These are phyloP conservation scores for Ulvella scutata DNA, from an alignment of 139 green algal species.

Conservation along the genomic window DNA sequence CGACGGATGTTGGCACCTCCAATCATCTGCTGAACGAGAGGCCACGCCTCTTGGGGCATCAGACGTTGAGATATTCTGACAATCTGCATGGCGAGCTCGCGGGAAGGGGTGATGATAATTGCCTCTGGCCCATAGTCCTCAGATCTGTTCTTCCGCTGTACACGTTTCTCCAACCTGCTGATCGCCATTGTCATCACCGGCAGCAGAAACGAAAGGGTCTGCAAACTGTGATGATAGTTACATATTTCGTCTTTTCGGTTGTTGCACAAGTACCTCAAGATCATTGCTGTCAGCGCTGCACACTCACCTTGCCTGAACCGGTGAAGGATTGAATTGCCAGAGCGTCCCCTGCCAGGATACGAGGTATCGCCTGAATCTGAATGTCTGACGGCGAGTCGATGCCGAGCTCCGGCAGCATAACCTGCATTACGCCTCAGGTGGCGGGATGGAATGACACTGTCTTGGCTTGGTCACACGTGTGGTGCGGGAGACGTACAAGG, in stretches of 20 bases:
- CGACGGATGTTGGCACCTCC: slow-evolving; percentile 73
- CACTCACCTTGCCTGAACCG: slow-evolving; percentile 74
- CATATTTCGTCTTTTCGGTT: background rate
- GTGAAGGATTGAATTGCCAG: slow-evolving; percentile 78
- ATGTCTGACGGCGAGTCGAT: slow-evolving; percentile 50
- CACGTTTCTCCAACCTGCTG: slow-evolving; percentile 16
- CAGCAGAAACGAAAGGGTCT: slow-evolving; percentile 90
- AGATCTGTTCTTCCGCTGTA: background rate
- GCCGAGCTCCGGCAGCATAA: slow-evolving; percentile 17
- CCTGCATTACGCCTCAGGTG: too few relatives aligned
- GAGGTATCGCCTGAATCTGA: slow-evolving; percentile 46
- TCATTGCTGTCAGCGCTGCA: background rate
- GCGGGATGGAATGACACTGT: too few relatives aligned
- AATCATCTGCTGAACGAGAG: slow-evolving; percentile 85
- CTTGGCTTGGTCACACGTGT: too few relatives aligned
- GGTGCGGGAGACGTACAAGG: slow-evolving; percentile 1
- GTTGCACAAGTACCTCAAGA: background rate
- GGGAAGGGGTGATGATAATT: slow-evolving; percentile 70
- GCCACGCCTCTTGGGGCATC: slow-evolving; percentile 29
- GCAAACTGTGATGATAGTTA: background rate
- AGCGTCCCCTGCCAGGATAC: slow-evolving; percentile 40
- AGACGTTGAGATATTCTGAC: slow-evolving; percentile 48
- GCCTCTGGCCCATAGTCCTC: slow-evolving; percentile 18
- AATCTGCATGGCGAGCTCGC: slow-evolving; percentile 93
- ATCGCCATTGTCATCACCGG: slow-evolving; percentile 56